Conservation (phyloP, 2,329 filamentous ascomycete genomes). For the Cordyceps farinosa region DNA sequence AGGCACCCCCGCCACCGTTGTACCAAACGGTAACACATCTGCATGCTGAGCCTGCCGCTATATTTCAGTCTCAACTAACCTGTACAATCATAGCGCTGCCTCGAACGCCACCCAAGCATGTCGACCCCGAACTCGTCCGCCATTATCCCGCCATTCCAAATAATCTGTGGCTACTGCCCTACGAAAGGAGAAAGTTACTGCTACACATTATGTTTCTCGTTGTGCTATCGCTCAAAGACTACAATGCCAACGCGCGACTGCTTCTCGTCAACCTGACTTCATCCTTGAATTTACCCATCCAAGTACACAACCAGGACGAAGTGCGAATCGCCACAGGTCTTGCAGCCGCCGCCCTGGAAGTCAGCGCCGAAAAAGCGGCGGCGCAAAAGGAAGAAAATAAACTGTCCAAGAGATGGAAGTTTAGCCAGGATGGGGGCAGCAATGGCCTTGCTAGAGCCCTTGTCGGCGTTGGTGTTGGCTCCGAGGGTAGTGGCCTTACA, state of each 20-base stretch:
- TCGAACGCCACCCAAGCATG: constrained; percentile 39
- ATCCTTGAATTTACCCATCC: constrained; percentile 65
- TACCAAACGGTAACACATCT: constrained; percentile 33
- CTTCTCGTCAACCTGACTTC: constrained; percentile 67
- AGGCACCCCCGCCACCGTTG: constrained; percentile 26
- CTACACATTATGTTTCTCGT: constrained; percentile 70
- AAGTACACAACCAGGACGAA: constrained; percentile 67
- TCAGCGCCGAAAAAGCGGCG: constrained; percentile 28
- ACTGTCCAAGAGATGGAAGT: constrained; percentile 66
- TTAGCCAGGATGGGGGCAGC: constrained; percentile 56
- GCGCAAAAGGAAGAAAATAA: constrained; percentile 57
- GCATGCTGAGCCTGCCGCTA: background rate
- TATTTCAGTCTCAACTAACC: constrained; percentile 20
- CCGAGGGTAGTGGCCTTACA: constrained; percentile 72
- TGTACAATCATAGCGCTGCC: constrained; percentile 31
- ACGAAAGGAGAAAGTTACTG: constrained; percentile 62
- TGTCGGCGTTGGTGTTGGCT: constrained; percentile 73
- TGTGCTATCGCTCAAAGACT: constrained; percentile 72
- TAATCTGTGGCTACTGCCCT: constrained; percentile 54
- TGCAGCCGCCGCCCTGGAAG: constrained; percentile 64
- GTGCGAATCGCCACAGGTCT: constrained; percentile 70
- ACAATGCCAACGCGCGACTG: constrained; percentile 68
- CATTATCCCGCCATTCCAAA: constrained; percentile 60
- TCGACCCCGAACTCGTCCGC: constrained; percentile 45
- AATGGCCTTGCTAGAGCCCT: constrained; percentile 75